Base-by-base conservation (phyloP, 345 rosid genomes). In the Euphorbia tirucalli region DNA sequence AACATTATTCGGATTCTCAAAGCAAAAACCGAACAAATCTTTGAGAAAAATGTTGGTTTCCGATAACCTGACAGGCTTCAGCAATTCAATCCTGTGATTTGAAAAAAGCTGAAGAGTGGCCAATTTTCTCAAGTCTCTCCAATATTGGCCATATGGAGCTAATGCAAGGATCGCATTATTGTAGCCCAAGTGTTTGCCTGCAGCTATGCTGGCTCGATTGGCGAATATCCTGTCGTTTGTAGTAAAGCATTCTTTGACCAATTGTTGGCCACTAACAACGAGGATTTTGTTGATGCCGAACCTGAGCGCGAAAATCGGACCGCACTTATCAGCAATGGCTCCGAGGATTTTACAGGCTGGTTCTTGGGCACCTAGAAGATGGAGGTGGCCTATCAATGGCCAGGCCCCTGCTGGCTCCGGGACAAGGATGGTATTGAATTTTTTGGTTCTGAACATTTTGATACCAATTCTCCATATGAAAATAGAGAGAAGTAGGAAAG, bases 311-410 rank as follows among this genome's bases (percentile, higher is more conserved):
- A 69, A 87, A 46, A 91, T 74, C 7, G 96, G 85, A 52, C 93
- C 93, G 28, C 64, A 55, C 56, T 57, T 48, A 65, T 89, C 88
- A 2, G 90, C 83, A 28, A 86, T 65, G 70, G 81, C 75, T 19
- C 75, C 94, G 7, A 89, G 84, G 69, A 75, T 79, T 68, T 72
- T 82, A 43, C 76, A 80, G 32, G 80, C 43, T 8, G 86, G 89
- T 28, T 61, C 75, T 31, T 73, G 35, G 69, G 71, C 79, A 0
- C 63, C 66, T 3, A 90, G 85, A 58, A 83, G 85, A 68, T 73
- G 90, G 59, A 90, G 80, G 77, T 88, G 96, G 22, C 92, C 96
- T 39, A 90, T 61, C 54, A 90, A 18, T 14, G 96, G 93, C 83
- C 79, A 85, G 31, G 87, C 83, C 24, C 93, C 87, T 0, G 67